phyloP scores from a whole-genome alignment of 768 basidiomycete genomes.

The Butyriboletus loyo region DNA sequence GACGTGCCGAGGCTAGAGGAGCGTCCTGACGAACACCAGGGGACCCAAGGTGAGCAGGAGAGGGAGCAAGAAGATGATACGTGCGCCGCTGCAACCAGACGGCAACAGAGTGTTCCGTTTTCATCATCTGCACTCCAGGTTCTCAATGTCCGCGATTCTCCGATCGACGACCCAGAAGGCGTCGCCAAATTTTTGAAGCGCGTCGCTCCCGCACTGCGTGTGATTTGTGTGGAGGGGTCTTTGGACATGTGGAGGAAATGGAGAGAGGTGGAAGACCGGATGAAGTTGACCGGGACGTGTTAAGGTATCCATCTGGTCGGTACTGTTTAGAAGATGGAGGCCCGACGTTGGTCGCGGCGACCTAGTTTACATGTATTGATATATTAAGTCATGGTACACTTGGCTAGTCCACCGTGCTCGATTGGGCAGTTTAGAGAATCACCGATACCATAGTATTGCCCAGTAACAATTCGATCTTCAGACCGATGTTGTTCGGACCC shows the following conservation, averaged over 20 bases:
- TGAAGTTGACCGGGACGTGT: slow-evolving; percentile 9
- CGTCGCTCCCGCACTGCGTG: slow-evolving; percentile 23
- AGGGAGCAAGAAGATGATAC: background rate
- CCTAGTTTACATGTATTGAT: slow-evolving; percentile 3
- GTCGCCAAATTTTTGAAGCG: slow-evolving; percentile 26
- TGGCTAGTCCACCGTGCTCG: background rate
- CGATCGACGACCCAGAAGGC: slow-evolving; percentile 21
- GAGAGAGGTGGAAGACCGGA: slow-evolving; percentile 26
- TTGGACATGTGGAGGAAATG: slow-evolving; percentile 30
- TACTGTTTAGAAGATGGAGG: too few relatives aligned
- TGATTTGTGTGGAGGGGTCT: slow-evolving; percentile 25
- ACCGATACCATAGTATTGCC: background rate
- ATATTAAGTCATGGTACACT: background rate
- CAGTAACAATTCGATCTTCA: too few relatives aligned
- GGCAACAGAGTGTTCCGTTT: background rate
- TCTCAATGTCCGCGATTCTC: slow-evolving; percentile 29
- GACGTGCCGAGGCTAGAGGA: background rate
- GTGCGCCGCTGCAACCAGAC: background rate
- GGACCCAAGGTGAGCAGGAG: background rate
- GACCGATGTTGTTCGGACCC: background rate
- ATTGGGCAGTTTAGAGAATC: background rate
- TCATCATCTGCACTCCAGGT: slow-evolving; percentile 15
- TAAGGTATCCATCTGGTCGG: background rate
- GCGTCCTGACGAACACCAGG: background rate
- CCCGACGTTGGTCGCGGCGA: background rate